phyloP scores from a whole-genome alignment of 139 green algal species.

The Micractinium sp. region DNA sequence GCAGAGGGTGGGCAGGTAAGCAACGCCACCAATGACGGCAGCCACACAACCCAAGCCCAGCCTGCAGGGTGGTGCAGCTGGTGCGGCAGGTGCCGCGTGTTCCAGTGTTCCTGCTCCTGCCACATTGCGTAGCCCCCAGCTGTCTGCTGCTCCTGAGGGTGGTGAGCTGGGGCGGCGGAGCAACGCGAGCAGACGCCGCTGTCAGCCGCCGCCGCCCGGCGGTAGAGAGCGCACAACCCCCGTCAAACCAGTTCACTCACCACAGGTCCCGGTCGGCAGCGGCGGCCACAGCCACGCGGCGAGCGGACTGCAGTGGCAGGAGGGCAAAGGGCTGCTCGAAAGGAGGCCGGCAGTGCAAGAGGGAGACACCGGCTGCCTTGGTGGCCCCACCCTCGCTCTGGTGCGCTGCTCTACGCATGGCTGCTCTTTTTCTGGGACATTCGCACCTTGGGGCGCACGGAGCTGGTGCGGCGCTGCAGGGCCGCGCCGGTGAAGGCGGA shows the following conservation, averaged over 20 bases:
- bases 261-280: conserved; percentile 44
- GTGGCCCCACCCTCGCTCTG: no score
- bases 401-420: no score
- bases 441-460: background rate
- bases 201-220: background rate
- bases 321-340: background rate
- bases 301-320: background rate
- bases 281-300: conserved; percentile 5
- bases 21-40: background rate
- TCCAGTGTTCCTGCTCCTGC: no score
- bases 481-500: no score
- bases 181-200: background rate
- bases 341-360: background rate
- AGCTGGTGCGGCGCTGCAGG: background rate
- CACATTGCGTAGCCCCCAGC: background rate
- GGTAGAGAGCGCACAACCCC: background rate
- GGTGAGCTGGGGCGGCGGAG: background rate
- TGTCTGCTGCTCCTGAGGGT: background rate
- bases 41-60: background rate
- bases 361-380: no score
- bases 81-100: no score
- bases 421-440: no score
- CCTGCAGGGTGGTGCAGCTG: background rate
- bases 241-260: background rate
- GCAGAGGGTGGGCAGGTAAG: background rate